phyloP scores from a whole-genome alignment of 176 grass and related monocot species.

The Guadua angustifolia region DNA sequence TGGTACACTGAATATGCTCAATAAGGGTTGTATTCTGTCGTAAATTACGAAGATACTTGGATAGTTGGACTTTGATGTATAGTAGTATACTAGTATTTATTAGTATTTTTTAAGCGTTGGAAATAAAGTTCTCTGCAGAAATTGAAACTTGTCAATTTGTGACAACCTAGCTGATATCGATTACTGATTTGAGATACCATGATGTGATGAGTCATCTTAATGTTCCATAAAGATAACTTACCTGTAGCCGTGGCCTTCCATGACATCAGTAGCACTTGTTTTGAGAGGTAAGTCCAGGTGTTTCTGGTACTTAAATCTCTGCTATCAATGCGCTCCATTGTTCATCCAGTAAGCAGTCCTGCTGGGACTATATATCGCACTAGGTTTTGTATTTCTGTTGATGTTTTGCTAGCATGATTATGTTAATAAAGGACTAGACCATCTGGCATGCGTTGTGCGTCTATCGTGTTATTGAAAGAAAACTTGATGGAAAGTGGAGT shows the following conservation, averaged over 20 bases:
- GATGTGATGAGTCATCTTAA: neutral
- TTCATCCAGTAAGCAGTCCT: neutral
- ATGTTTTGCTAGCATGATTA: neutral
- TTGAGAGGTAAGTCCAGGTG: neutral
- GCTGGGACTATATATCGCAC: too few relatives aligned
- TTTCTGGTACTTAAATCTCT: neutral
- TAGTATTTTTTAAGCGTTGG: neutral
- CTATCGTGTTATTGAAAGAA: too few relatives aligned
- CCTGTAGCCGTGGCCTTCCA: neutral
- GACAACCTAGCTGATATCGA: neutral
- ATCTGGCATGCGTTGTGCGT: too few relatives aligned
- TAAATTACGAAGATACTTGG: slow-evolving; percentile 7
- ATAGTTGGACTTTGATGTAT: neutral
- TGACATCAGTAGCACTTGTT: slow-evolving; percentile 3
- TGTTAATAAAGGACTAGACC: too few relatives aligned
- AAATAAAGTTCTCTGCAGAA: neutral
- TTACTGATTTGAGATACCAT: neutral
- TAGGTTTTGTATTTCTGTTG: neutral
- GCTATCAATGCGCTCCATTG: neutral
- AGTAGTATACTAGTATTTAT: neutral
- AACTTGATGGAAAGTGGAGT: too few relatives aligned
- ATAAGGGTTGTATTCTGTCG: neutral
- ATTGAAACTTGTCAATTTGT: neutral
- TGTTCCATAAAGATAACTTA: neutral
- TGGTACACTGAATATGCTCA: slow-evolving; percentile 11